These are phyloP conservation scores for Ogataea paradorogensis DNA, from an alignment of 805 yeast genomes.

Conservation along the genomic window DNA sequence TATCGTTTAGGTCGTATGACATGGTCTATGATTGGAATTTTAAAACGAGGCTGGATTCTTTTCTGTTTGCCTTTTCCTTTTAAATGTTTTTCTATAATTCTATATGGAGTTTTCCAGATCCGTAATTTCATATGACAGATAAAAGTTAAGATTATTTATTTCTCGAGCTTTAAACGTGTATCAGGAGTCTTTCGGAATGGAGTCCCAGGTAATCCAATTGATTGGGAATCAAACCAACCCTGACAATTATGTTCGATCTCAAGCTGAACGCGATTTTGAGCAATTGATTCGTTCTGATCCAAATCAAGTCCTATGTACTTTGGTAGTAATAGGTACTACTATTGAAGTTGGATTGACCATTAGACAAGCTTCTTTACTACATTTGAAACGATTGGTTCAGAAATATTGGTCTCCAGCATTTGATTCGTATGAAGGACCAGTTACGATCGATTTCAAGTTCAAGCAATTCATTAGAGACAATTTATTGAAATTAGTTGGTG, in stretches of 20 bases:
- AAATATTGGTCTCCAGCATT: constrained; percentile 83
- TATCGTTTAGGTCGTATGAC: constrained; percentile 22
- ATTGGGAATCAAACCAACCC: constrained; percentile 29
- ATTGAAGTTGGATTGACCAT: constrained; percentile 31
- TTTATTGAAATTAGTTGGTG: constrained; percentile 48
- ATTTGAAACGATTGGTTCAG: constrained; percentile 66
- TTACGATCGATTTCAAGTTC: constrained; percentile 43
- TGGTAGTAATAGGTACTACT: constrained; percentile 43
- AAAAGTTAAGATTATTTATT: too few relatives aligned
- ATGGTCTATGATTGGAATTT: constrained; percentile 2
- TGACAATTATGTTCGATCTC: constrained; percentile 49
- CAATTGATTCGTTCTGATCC: constrained; percentile 47
- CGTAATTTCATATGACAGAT: constrained; percentile 1
- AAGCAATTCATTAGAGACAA: constrained; percentile 50
- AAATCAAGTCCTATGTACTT: constrained; percentile 39
- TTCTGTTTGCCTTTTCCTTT: constrained; percentile 7
- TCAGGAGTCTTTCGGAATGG: constrained; percentile 10
- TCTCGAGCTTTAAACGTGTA: constrained; percentile 1
- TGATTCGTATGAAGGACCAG: constrained; percentile 64
- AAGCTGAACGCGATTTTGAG: constrained; percentile 51
- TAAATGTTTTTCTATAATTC: constrained; percentile 1
- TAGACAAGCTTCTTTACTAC: constrained; percentile 64
- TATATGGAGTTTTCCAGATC: not conserved
- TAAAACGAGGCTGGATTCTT: not conserved
- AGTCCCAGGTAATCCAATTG: constrained; percentile 15